Percentiles rank a stretch among this genome's conserved stretches.
These are phyloP conservation scores for Nicotiana sylvestris DNA, from an alignment of 257 asterid genomes.

Conservation along the genomic window DNA sequence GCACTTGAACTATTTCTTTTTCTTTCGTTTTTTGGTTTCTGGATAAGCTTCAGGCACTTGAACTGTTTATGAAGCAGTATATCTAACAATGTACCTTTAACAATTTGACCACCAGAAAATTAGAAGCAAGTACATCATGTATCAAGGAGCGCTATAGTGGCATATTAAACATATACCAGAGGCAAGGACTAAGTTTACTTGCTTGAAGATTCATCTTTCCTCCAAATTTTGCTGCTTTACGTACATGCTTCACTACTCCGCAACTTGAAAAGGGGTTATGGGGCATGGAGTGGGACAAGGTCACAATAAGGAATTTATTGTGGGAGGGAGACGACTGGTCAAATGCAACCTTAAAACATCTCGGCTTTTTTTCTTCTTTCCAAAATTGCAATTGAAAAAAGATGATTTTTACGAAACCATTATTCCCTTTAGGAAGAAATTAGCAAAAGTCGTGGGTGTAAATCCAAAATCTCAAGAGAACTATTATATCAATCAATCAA, in stretches of 20 bases:
- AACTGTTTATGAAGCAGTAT: not conserved
- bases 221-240: not conserved
- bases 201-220: not conserved
- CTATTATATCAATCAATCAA: conserved; percentile 4
- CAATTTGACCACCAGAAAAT: not conserved
- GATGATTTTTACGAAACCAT: not conserved
- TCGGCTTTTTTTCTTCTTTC: not conserved
- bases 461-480: not conserved
- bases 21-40: not conserved
- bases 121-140: not conserved
- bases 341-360: not conserved
- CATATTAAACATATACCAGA: not conserved
- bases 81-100: not conserved
- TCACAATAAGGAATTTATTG: not conserved
- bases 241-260: not conserved
- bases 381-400: not conserved
- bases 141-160: not conserved
- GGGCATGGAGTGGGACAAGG: not conserved
- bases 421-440: not conserved
- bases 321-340: not conserved
- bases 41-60: conserved; percentile 1
- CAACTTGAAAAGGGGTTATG: not conserved
- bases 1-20: not conserved
- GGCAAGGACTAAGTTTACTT: not conserved
- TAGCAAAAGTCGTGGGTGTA: not conserved